Percentiles rank a stretch among this genome's conserved stretches.
phyloP scores from a whole-genome alignment of 78 protist species.

The Polysphondylium violaceum region DNA sequence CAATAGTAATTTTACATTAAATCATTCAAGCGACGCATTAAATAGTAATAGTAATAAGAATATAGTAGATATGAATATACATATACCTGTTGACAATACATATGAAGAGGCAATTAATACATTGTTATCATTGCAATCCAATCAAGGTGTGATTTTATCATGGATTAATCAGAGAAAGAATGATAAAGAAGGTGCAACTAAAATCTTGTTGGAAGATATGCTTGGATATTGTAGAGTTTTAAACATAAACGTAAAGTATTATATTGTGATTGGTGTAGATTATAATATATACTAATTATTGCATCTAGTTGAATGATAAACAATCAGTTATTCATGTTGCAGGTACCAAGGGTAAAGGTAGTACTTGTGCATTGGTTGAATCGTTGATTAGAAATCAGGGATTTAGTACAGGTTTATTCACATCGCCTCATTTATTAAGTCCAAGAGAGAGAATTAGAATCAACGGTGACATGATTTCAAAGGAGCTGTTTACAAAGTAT shows the following conservation, averaged over 20 bases:
- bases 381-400: slow-evolving; percentile 85
- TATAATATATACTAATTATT: background rate
- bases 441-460: slow-evolving; percentile 90
- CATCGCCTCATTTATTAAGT: slow-evolving; percentile 91
- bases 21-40: too few relatives aligned
- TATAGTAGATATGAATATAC: too few relatives aligned
- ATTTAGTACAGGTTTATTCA: slow-evolving; percentile 87
- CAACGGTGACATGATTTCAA: slow-evolving; percentile 82
- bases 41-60: too few relatives aligned
- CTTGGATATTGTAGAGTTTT: background rate
- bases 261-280: background rate
- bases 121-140: slow-evolving; percentile 57
- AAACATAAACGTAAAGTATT: slow-evolving; percentile 11
- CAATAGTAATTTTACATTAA: too few relatives aligned
- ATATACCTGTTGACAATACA: slow-evolving; percentile 7
- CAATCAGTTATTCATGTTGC: slow-evolving; percentile 89
- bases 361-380: slow-evolving; percentile 88
- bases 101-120: slow-evolving; percentile 43
- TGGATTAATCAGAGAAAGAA: slow-evolving; percentile 21
- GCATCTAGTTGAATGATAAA: slow-evolving; percentile 4
- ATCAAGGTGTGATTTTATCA: background rate
- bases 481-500: slow-evolving; percentile 77
- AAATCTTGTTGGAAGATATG: slow-evolving; percentile 18
- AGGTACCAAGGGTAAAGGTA: slow-evolving; percentile 95
- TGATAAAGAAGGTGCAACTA: background rate